These are phyloP conservation scores for Solioccasus polychromus DNA, from an alignment of 768 basidiomycete species.

Conservation along the genomic window DNA sequence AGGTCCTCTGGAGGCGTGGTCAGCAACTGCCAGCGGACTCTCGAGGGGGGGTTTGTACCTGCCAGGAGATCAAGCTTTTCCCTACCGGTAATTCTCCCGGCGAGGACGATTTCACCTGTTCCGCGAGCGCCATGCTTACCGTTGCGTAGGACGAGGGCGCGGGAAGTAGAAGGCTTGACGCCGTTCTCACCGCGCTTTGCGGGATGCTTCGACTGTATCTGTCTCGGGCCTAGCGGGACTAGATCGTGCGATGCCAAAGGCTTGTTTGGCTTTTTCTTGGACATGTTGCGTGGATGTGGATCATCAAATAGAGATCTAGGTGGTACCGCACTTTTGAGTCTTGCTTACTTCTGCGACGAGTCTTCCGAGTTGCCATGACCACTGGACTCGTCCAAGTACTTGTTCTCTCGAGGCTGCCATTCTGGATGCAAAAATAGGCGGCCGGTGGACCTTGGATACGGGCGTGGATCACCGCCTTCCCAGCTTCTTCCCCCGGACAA, in stretches of 20 bases:
- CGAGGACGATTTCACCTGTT: slow-evolving; percentile 60
- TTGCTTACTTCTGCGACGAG: too few relatives aligned
- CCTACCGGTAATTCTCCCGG: slow-evolving; percentile 63
- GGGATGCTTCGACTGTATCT: slow-evolving; percentile 38
- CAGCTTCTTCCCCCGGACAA: too few relatives aligned
- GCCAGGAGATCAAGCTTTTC: slow-evolving; percentile 80
- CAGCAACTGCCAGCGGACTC: neutral
- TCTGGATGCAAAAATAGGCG: neutral
- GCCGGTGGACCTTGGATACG: slow-evolving; percentile 1
- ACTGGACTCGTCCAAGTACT: too few relatives aligned
- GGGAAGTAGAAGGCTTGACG: slow-evolving; percentile 61
- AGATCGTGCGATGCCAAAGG: slow-evolving; percentile 40
- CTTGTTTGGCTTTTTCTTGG: slow-evolving; percentile 32
- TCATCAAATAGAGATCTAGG: too few relatives aligned
- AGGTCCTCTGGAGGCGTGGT: slow-evolving; percentile 56
- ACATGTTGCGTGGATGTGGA: slow-evolving; percentile 13
- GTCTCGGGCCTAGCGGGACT: slow-evolving; percentile 52
- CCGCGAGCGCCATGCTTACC: slow-evolving; percentile 72
- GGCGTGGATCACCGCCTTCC: neutral
- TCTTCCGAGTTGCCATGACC: too few relatives aligned
- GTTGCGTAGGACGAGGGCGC: slow-evolving; percentile 71
- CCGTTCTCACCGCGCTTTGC: slow-evolving; percentile 48
- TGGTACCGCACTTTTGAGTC: too few relatives aligned
- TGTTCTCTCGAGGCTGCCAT: too few relatives aligned
- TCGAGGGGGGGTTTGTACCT: too few relatives aligned